These are phyloP conservation scores for Chaetomium strumarium DNA, from an alignment of 2,329 filamentous ascomycete species.

Conservation along the genomic window DNA sequence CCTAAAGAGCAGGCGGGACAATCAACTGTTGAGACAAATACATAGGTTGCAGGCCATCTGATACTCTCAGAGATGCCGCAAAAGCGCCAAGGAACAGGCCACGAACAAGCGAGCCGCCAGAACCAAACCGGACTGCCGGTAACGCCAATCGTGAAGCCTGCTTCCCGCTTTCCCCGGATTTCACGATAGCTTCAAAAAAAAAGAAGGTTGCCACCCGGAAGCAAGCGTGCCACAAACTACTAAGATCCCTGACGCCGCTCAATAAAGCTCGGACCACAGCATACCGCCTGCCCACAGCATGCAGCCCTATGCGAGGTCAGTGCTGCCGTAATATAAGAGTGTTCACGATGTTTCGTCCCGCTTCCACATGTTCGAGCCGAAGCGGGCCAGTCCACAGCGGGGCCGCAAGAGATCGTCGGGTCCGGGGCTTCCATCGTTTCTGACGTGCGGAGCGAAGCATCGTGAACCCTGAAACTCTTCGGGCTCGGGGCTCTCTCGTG, in stretches of 20 bases:
- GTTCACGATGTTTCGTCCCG: constrained; percentile 10
- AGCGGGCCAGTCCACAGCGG: neutral
- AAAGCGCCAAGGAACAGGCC: constrained; percentile 1
- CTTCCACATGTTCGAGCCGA: neutral
- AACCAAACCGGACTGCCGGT: constrained; percentile 10
- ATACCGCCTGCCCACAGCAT: neutral
- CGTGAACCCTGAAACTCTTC: too few species aligned
- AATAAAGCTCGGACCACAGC: constrained; percentile 19
- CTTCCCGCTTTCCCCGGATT: constrained; percentile 17
- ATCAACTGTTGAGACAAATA: too few species aligned
- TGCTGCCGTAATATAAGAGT: neutral
- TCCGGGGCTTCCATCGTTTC: neutral
- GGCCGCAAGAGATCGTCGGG: neutral
- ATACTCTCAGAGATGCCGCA: neutral
- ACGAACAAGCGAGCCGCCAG: constrained; percentile 9
- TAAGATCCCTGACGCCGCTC: neutral
- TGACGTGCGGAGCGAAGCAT: too few species aligned
- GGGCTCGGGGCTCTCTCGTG: too few species aligned
- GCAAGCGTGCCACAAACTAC: neutral
- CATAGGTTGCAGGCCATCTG: neutral
- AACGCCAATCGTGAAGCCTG: constrained; percentile 6
- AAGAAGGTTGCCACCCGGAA: constrained; percentile 18
- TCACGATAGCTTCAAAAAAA: constrained; percentile 24
- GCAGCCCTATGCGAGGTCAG: constrained; percentile 5
- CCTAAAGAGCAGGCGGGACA: too few species aligned